Conservation (phyloP, 2,329 filamentous ascomycete genomes). For the Huntiella omanensis region DNA sequence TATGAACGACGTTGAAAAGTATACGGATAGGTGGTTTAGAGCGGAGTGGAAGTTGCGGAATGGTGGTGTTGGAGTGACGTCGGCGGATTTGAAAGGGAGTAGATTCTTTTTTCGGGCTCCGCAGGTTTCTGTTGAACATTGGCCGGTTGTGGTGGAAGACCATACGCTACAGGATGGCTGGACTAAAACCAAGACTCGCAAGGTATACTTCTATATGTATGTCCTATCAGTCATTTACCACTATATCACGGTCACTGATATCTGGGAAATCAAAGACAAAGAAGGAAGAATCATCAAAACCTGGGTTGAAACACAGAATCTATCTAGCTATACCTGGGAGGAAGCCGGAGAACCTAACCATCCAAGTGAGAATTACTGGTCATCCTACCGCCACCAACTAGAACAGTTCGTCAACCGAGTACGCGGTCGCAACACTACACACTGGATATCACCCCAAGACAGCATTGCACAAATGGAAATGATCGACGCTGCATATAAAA, state of each 20-base stretch:
- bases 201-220: slow-evolving; percentile 17
- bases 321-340: slow-evolving; percentile 20
- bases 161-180: slow-evolving; percentile 12
- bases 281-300: slow-evolving; percentile 13
- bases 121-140: slow-evolving; percentile 15
- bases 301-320: slow-evolving; percentile 14
- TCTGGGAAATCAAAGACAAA: slow-evolving; percentile 16
- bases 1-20: slow-evolving; percentile 17
- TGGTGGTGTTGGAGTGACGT: slow-evolving; percentile 19
- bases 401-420: slow-evolving; percentile 30
- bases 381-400: slow-evolving; percentile 19
- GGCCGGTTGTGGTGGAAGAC: slow-evolving; percentile 9
- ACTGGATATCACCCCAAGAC: slow-evolving; percentile 25
- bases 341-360: slow-evolving; percentile 17
- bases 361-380: slow-evolving; percentile 21
- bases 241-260: slow-evolving; percentile 20
- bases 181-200: slow-evolving; percentile 15
- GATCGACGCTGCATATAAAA: slow-evolving; percentile 28
- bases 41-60: slow-evolving; percentile 23
- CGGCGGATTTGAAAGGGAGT: slow-evolving; percentile 10
- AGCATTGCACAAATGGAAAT: slow-evolving; percentile 26
- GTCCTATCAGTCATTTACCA: slow-evolving; percentile 17
- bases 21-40: slow-evolving; percentile 19
- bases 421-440: slow-evolving; percentile 19
- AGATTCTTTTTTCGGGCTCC: slow-evolving; percentile 12